Conservation (phyloP, 140 eudicot species). For the Oenanthe javanica region DNA sequence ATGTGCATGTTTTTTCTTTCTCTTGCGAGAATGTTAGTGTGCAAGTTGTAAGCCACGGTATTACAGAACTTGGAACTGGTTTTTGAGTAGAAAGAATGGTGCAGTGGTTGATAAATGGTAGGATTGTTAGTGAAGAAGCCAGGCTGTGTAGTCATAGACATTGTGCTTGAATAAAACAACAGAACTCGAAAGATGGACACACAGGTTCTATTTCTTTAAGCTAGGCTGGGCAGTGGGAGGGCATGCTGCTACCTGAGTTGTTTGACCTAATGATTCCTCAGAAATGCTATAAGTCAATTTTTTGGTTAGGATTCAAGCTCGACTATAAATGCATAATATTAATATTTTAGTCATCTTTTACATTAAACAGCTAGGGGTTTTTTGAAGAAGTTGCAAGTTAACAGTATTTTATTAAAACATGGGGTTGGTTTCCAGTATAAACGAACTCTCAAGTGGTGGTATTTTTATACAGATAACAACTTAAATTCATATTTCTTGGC, state of each 20-base stretch:
- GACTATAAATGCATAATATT: too few relatives aligned
- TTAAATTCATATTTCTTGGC: not conserved
- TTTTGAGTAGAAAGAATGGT: not conserved
- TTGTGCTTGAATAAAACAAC: not conserved
- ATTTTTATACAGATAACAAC: not conserved
- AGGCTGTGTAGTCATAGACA: not conserved
- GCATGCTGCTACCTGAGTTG: too few relatives aligned
- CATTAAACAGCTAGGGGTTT: not conserved
- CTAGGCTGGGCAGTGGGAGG: too few relatives aligned
- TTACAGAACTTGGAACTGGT: slow-evolving; percentile 10
- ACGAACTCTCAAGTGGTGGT: not conserved
- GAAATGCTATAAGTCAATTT: too few relatives aligned
- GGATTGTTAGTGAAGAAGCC: not conserved
- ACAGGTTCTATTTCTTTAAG: too few relatives aligned
- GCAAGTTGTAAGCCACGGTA: not conserved
- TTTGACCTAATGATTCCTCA: too few relatives aligned
- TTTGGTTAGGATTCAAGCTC: too few relatives aligned
- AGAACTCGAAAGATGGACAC: too few relatives aligned
- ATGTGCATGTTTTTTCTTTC: too few relatives aligned
- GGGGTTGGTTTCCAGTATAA: not conserved
- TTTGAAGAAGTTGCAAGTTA: not conserved
- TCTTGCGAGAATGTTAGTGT: not conserved
- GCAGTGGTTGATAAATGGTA: not conserved
- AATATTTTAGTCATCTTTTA: too few relatives aligned
- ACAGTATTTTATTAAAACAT: not conserved